Evolutionary conservation across 495 filamentous ascomycete genomes (phyloP).

Genomic region (Aspergillus asperescens): DNA sequence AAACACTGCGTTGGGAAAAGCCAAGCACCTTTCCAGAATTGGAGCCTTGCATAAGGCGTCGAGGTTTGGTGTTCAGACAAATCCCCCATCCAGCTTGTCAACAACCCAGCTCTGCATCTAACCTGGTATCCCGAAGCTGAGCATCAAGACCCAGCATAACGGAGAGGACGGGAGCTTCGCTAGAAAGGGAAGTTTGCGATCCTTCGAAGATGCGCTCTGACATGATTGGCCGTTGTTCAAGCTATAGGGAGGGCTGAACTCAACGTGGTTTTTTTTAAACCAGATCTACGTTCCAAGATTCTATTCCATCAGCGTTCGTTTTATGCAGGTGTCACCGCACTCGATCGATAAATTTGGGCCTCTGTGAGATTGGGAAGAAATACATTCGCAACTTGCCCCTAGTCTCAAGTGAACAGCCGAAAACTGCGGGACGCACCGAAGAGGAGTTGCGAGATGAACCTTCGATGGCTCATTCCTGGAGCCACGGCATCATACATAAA

Average conservation of each 20-base stretch:
- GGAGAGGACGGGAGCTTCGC: background rate
- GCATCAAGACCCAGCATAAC: conserved; percentile 1
- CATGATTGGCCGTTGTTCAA: conserved; percentile 5
- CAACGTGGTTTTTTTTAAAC: conserved; percentile 13
- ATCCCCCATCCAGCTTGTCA: background rate
- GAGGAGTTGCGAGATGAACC: conserved; percentile 6
- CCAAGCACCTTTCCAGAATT: conserved; percentile 13
- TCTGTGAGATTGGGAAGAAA: conserved; percentile 8
- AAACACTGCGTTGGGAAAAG: conserved; percentile 1
- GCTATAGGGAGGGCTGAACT: conserved; percentile 1
- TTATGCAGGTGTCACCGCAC: conserved; percentile 14
- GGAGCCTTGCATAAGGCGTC: conserved; percentile 8
- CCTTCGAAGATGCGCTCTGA: background rate
- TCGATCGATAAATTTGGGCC: background rate
- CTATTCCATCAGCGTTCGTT: conserved; percentile 8
- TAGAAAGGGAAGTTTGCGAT: background rate
- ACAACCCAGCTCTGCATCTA: background rate
- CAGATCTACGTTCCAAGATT: conserved; percentile 11
- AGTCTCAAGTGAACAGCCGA: background rate
- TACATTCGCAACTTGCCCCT: background rate
- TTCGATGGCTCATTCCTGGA: conserved; percentile 25
- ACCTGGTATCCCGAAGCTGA: background rate
- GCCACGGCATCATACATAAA: conserved; percentile 36
- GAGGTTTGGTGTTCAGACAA: conserved; percentile 4
- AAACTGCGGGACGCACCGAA: conserved; percentile 1